Base-by-base conservation (phyloP, 805 yeast genomes). In the Kurtzmaniella cleridarum region DNA sequence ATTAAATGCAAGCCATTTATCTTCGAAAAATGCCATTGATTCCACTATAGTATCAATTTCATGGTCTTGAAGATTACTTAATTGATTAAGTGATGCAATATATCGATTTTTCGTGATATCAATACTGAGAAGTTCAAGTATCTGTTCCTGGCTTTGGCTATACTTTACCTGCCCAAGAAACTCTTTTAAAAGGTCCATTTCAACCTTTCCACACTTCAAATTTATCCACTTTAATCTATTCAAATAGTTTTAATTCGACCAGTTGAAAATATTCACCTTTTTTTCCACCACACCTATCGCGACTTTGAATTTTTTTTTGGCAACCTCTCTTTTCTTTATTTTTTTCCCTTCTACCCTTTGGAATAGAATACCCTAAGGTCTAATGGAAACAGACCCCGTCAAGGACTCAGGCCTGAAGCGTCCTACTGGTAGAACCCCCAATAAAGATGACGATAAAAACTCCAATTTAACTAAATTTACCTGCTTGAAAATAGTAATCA, bases 1-100 rank as follows among this genome's bases (percentile, higher is more conserved):
- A 35, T 70, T 73, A 46, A 79, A 75, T 0, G 78, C 70, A 7
- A 55, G 43, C 74, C 74, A 69, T n/a, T 66, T 71, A 15, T 54
- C 60, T 23, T 55, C 54, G 40, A 49, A 60, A 30, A 55, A 45
- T 10, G 49, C 42, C 13, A 54, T 47, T 4, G 37, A 41, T 23
- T 61, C 62, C 16, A 64, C 41, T 5, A 49, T 28, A 3, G 35
- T 35, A n/a, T 50, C 36, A 8, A 54, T 28, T 24, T 50, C 49
- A 8, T 44, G 24, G 27, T 50, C 50, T 10, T 41, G 36, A 20
- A 53, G 34, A 14, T 34, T 26, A 1, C 54, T 52, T 33, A 44
- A 31, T 17, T 41, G 45, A 39, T 66, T 55, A 17, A 66, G 40
- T 24, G 38, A 41, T 4, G 49, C 59, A 3, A 63, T 47, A 39